phyloP scores from a whole-genome alignment of 441 rosid species.

The Omphalea diandra region DNA sequence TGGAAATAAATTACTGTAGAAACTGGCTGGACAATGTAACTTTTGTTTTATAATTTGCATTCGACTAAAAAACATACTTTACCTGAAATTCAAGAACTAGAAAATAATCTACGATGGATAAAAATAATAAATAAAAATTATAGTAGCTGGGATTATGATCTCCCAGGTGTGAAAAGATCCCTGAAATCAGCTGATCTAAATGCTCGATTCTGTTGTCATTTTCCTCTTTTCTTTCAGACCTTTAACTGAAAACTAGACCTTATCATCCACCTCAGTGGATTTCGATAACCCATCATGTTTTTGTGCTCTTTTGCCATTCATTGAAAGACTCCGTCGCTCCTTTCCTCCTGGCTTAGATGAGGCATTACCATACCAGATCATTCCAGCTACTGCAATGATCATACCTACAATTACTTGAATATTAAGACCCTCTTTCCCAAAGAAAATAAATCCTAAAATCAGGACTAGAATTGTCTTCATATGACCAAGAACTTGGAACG shows the following conservation, averaged over 20 bases:
- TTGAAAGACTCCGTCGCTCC: slow-evolving; percentile 62
- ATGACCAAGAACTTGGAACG: slow-evolving; percentile 97
- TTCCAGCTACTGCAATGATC: slow-evolving; percentile 82
- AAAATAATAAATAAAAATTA: slow-evolving; percentile 19
- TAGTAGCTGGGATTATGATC: slow-evolving; percentile 32
- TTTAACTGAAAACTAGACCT: slow-evolving; percentile 49
- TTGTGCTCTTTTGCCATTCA: slow-evolving; percentile 46
- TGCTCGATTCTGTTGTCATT: slow-evolving; percentile 22
- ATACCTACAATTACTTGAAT: slow-evolving; percentile 85
- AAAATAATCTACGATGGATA: slow-evolving; percentile 25
- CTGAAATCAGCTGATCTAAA: slow-evolving; percentile 30
- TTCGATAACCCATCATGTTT: slow-evolving; percentile 50
- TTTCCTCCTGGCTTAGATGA: slow-evolving; percentile 93
- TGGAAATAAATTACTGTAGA: slow-evolving; percentile 32
- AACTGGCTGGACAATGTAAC: slow-evolving; percentile 20
- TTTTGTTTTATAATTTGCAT: slow-evolving; percentile 30
- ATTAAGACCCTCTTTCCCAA: slow-evolving; percentile 90
- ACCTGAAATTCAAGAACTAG: slow-evolving; percentile 26
- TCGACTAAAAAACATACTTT: slow-evolving; percentile 26
- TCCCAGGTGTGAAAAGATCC: slow-evolving; percentile 26
- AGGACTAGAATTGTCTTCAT: slow-evolving; percentile 97
- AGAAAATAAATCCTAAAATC: slow-evolving; percentile 80
- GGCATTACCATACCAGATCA: slow-evolving; percentile 94
- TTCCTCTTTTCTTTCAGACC: slow-evolving; percentile 23
- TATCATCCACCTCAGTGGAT: slow-evolving; percentile 49